These are phyloP conservation scores for Hypomontagnella monticulosa DNA, from an alignment of 495 filamentous ascomycete genomes.

Conservation along the genomic window DNA sequence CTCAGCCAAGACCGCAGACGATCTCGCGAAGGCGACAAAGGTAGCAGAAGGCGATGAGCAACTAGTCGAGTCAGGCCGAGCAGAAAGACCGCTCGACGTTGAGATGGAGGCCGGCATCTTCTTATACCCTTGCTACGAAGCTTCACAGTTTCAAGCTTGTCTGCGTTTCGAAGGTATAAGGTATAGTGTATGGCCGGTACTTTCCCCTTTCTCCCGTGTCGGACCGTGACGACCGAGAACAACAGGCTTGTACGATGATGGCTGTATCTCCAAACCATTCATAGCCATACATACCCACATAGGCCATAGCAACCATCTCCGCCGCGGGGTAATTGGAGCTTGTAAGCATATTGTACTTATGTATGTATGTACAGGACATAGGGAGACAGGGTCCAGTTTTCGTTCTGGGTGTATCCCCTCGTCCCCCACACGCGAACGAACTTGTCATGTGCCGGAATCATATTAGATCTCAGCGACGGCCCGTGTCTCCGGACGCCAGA, in stretches of 20 bases:
- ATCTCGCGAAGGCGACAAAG: slow-evolving; percentile 19
- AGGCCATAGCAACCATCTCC: slow-evolving; percentile 45
- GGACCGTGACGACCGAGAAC: slow-evolving; percentile 61
- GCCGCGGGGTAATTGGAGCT: slow-evolving; percentile 49
- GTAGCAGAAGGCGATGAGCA: slow-evolving; percentile 18
- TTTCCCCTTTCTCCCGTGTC: slow-evolving; percentile 57
- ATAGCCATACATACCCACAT: slow-evolving; percentile 38
- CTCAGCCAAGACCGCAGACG: slow-evolving; percentile 38
- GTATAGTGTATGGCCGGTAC: slow-evolving; percentile 36
- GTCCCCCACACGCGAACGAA: slow-evolving; percentile 27
- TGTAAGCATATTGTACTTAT: slow-evolving; percentile 17
- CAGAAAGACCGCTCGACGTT: slow-evolving; percentile 29
- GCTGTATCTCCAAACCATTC: slow-evolving; percentile 41
- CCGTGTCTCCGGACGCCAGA: slow-evolving; percentile 44
- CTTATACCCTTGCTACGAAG: slow-evolving; percentile 39
- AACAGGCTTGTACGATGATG: slow-evolving; percentile 45
- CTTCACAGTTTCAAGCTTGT: slow-evolving; percentile 6
- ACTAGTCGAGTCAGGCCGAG: slow-evolving; percentile 27
- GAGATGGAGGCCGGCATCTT: slow-evolving; percentile 32
- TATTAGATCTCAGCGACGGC: slow-evolving; percentile 46
- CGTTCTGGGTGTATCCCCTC: slow-evolving; percentile 15
- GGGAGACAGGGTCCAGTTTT: slow-evolving; percentile 31
- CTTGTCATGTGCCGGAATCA: slow-evolving; percentile 44
- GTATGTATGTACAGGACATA: not conserved
- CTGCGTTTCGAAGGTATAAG: slow-evolving; percentile 9